phyloP scores from a whole-genome alignment of 805 yeast genomes.

The Ogataea methanolica region DNA sequence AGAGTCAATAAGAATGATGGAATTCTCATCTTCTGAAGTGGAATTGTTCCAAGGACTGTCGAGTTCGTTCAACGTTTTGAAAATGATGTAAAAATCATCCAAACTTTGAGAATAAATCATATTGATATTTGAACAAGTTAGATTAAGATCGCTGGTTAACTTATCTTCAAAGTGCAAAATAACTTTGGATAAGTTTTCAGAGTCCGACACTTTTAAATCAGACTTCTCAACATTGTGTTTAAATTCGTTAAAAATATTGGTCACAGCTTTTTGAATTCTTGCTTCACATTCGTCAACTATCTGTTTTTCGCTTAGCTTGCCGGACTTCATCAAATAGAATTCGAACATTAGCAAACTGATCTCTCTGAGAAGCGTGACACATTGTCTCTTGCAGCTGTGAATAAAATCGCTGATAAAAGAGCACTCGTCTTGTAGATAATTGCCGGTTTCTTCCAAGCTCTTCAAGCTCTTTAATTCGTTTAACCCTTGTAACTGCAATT shows the following conservation, averaged over 20 bases:
- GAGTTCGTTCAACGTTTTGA: constrained; percentile 22
- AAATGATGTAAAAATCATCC: constrained; percentile 25
- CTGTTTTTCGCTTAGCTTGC: constrained; percentile 10
- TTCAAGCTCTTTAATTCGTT: constrained; percentile 19
- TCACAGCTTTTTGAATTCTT: constrained; percentile 16
- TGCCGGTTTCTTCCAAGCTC: constrained; percentile 19
- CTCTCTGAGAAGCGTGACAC: constrained; percentile 20
- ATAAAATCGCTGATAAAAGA: constrained; percentile 17
- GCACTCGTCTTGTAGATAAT: constrained; percentile 18
- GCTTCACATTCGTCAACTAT: constrained; percentile 17
- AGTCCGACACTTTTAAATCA: constrained; percentile 7
- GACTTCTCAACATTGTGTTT: constrained; percentile 4
- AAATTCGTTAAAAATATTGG: constrained; percentile 12
- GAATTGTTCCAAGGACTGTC: constrained; percentile 5
- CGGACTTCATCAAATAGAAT: constrained; percentile 21
- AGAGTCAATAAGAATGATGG: constrained; percentile 10
- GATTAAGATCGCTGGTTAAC: constrained; percentile 18
- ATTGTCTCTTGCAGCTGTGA: constrained; percentile 19
- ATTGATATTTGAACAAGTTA: constrained; percentile 20
- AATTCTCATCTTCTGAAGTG: not conserved
- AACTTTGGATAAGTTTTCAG: constrained; percentile 9
- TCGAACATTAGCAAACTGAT: constrained; percentile 25
- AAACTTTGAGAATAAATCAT: constrained; percentile 21
- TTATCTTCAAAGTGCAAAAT: constrained; percentile 16
- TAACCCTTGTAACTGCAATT: constrained; percentile 23